phyloP scores from a whole-genome alignment of 345 rosid species.

The Bruguiera sexangula region DNA sequence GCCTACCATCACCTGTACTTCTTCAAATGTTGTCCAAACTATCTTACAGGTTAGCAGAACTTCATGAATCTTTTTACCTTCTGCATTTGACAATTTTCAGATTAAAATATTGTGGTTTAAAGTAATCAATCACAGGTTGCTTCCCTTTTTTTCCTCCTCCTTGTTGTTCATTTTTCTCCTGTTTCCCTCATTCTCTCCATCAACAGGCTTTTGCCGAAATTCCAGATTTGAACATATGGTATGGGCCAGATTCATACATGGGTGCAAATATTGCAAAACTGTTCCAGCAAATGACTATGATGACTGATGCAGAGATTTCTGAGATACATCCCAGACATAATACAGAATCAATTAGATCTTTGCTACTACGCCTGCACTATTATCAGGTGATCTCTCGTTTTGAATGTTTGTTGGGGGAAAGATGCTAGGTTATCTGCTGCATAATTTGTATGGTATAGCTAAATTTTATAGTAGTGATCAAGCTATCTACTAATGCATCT shows the following conservation, averaged over 20 bases:
- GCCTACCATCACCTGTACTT: conserved; percentile 95
- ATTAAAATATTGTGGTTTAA: background rate
- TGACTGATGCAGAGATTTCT: conserved; percentile 89
- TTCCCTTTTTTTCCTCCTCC: background rate
- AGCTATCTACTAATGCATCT: background rate
- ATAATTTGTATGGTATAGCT: background rate
- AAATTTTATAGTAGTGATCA: no score
- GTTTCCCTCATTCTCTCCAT: background rate
- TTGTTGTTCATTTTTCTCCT: background rate
- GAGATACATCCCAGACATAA: conserved; percentile 69
- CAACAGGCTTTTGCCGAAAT: conserved; percentile 84
- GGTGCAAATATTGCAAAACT: conserved; percentile 88
- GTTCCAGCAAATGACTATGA: conserved; percentile 78
- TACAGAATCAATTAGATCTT: conserved; percentile 55
- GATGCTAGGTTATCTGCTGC: background rate
- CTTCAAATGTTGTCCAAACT: conserved; percentile 93
- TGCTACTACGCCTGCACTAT: conserved; percentile 67
- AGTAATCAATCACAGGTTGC: background rate
- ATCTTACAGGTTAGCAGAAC: conserved; percentile 69
- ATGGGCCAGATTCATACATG: conserved; percentile 98
- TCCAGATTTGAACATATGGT: conserved; percentile 71
- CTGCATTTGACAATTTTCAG: background rate
- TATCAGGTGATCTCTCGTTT: conserved; percentile 53
- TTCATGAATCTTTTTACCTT: background rate
- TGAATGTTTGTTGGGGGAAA: background rate